phyloP scores from a whole-genome alignment of 768 basidiomycete species.

The Leccinellum luteum region DNA sequence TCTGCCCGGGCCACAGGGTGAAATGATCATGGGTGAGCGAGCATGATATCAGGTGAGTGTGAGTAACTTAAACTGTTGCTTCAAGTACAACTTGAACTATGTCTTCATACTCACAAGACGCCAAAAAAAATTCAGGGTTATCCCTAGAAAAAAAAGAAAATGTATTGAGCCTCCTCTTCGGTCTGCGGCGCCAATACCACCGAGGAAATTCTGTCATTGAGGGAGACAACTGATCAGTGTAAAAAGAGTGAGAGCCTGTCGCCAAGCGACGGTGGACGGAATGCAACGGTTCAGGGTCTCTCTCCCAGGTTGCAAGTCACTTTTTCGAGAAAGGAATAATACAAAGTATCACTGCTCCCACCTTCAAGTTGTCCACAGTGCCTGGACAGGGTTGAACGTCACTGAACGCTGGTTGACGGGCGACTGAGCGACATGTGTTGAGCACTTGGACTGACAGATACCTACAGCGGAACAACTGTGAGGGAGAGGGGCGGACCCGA shows the following conservation, averaged over 20 bases:
- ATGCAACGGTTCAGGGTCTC: neutral
- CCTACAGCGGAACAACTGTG: neutral
- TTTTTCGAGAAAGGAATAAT: neutral
- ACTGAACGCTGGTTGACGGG: neutral
- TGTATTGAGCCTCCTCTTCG: neutral
- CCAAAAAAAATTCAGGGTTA: neutral
- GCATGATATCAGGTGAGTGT: neutral
- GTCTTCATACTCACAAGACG: neutral
- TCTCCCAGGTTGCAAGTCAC: neutral
- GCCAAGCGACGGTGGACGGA: neutral
- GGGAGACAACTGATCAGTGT: neutral
- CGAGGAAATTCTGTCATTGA: neutral
- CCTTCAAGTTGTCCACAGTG: neutral
- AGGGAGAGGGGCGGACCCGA: neutral
- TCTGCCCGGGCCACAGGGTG: neutral
- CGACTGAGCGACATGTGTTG: neutral
- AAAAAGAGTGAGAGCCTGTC: neutral
- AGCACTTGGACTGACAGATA: neutral
- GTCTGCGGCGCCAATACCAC: neutral
- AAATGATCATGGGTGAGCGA: neutral
- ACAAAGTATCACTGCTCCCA: neutral
- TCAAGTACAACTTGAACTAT: neutral
- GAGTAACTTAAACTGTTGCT: neutral
- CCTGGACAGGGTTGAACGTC: neutral
- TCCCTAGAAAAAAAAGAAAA: neutral